Evolutionary conservation across 2,329 filamentous ascomycete species (phyloP).

Genomic region (Ophiostoma australiae): DNA sequence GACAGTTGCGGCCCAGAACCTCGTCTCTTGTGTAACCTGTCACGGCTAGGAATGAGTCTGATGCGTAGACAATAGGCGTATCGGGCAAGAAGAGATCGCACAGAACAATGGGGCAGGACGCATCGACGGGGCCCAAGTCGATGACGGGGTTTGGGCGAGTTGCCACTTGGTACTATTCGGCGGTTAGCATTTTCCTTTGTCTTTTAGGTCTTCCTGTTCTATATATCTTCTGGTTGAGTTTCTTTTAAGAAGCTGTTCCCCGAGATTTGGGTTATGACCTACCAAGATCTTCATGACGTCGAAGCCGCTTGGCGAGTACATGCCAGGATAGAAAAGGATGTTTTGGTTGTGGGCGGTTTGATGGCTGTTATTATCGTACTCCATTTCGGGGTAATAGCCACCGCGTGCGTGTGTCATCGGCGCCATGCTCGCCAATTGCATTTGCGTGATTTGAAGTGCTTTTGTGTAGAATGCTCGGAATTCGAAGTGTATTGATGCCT

Average conservation of each 20-base stretch:
- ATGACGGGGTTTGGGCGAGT: slow-evolving; percentile 68
- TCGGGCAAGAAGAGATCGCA: slow-evolving; percentile 73
- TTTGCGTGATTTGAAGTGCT: not conserved
- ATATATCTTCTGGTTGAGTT: too few species aligned
- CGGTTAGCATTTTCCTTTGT: not conserved
- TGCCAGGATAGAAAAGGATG: slow-evolving; percentile 19
- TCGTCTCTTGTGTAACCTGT: slow-evolving; percentile 74
- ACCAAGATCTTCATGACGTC: slow-evolving; percentile 23
- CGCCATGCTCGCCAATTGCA: not conserved
- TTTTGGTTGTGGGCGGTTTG: not conserved
- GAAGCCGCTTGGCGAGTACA: slow-evolving; percentile 23
- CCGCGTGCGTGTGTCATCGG: not conserved
- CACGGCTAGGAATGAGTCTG: slow-evolving; percentile 70
- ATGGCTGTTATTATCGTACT: not conserved
- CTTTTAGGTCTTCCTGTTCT: not conserved
- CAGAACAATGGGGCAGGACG: slow-evolving; percentile 77
- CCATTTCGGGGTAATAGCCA: not conserved
- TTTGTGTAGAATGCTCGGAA: not conserved
- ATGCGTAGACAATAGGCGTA: slow-evolving; percentile 76
- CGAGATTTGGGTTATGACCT: not conserved
- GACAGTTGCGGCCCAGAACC: slow-evolving; percentile 74
- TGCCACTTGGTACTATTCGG: slow-evolving; percentile 47
- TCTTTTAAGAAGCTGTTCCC: not conserved
- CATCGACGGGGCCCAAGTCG: slow-evolving; percentile 74
- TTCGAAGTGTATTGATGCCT: not conserved